Evolutionary conservation across 768 basidiomycete species (phyloP).

Genomic region (Suillus decipiens): DNA sequence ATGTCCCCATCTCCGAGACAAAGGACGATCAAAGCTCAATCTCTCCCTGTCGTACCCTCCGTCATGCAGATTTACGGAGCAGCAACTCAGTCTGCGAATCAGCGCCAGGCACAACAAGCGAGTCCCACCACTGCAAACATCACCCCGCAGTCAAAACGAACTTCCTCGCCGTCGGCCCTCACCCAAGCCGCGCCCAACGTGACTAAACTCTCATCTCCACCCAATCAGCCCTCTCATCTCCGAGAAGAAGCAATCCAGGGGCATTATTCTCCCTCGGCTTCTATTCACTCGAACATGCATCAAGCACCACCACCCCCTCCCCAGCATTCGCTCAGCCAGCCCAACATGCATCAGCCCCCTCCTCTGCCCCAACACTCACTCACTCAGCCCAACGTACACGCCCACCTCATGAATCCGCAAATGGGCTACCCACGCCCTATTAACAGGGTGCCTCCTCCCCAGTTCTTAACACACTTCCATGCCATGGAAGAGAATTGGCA

Average conservation of each 20-base stretch:
- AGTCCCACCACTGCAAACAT: constrained; percentile 36
- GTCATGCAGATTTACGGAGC: constrained; percentile 52
- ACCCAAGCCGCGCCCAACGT: constrained; percentile 34
- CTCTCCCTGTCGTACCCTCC: constrained; percentile 62
- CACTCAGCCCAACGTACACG: constrained; percentile 30
- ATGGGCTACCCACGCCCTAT: constrained; percentile 68
- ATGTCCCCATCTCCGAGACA: constrained; percentile 49
- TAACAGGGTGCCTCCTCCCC: constrained; percentile 53
- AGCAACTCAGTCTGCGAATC: constrained; percentile 38
- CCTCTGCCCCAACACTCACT: constrained; percentile 40
- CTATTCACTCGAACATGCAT: constrained; percentile 31
- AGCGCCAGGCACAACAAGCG: constrained; percentile 38
- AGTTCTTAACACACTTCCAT: constrained; percentile 58
- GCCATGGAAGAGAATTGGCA: constrained; percentile 60
- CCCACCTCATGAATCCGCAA: constrained; percentile 31
- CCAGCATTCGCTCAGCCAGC: constrained; percentile 31
- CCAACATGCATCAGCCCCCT: constrained; percentile 31
- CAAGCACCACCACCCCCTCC: constrained; percentile 38
- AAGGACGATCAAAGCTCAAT: constrained; percentile 57
- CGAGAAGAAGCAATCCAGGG: constrained; percentile 34
- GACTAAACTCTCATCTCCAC: constrained; percentile 34
- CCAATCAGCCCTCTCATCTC: constrained; percentile 28
- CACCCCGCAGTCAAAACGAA: constrained; percentile 36
- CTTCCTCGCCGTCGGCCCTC: constrained; percentile 35
- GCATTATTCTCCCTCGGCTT: constrained; percentile 48